These are phyloP conservation scores for Fusarium sp. DNA, from an alignment of 2,329 filamentous ascomycete genomes.

Conservation along the genomic window DNA sequence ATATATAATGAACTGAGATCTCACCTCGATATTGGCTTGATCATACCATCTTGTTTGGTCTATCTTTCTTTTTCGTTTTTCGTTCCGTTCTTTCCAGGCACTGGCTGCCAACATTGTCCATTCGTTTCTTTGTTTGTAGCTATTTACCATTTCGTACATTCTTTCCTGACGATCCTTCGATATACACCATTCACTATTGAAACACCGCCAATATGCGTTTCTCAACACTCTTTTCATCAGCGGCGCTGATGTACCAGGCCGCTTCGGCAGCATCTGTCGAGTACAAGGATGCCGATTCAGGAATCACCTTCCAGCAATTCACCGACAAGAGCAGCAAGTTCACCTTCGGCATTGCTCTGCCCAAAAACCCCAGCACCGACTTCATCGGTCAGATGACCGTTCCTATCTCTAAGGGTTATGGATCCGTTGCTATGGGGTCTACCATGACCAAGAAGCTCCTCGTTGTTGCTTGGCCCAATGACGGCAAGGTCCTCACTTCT, in stretches of 20 bases:
- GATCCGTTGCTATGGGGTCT: constrained; percentile 68
- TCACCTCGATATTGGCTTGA: not conserved
- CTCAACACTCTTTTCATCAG: constrained; percentile 34
- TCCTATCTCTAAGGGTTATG: constrained; percentile 59
- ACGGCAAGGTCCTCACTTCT: constrained; percentile 66
- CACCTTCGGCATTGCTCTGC: constrained; percentile 68
- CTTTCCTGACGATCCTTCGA: constrained; percentile 5
- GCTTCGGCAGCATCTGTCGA: constrained; percentile 29
- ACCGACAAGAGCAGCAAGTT: constrained; percentile 59
- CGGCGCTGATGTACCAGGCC: constrained; percentile 34
- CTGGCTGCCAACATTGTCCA: constrained; percentile 33
- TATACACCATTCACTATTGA: constrained; percentile 5
- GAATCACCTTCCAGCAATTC: constrained; percentile 67
- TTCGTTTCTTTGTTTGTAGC: constrained; percentile 26
- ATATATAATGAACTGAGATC: constrained; percentile 16
- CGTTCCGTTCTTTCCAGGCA: constrained; percentile 33
- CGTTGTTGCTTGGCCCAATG: constrained; percentile 68
- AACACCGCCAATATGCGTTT: constrained; percentile 32
- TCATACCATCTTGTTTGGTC: constrained; percentile 24
- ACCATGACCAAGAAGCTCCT: constrained; percentile 70
- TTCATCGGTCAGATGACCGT: constrained; percentile 70
- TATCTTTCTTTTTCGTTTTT: constrained; percentile 17
- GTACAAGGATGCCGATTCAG: constrained; percentile 62
- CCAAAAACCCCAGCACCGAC: constrained; percentile 64
- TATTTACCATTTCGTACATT: constrained; percentile 1